Conservation (phyloP, 108 stramenopile genomes). For the Skeletonema marinoi region DNA sequence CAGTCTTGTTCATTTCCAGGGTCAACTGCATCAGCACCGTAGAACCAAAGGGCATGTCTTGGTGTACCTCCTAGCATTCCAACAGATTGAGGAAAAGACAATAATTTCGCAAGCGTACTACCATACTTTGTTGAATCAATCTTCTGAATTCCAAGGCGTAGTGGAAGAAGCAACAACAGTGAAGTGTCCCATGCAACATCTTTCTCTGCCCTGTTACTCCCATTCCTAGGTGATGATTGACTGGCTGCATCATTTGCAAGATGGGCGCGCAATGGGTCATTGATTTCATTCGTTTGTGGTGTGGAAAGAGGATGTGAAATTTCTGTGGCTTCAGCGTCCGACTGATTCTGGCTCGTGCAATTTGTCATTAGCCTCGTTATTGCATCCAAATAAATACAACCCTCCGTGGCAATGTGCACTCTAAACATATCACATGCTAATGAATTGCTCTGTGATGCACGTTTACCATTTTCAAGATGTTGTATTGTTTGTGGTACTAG, state of each 20-base stretch:
- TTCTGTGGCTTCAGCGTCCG: neutral
- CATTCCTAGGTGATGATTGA: conserved; percentile 13
- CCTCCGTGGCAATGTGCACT: conserved; percentile 80
- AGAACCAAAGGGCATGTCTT: conserved; percentile 89
- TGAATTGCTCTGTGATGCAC: neutral
- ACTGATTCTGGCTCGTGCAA: conserved; percentile 26
- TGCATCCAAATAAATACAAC: conserved; percentile 80
- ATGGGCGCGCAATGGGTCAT: conserved; percentile 5
- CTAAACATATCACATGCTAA: conserved; percentile 44
- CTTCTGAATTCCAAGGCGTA: conserved; percentile 70
- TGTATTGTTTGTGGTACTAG: neutral
- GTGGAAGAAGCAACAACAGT: conserved; percentile 74
- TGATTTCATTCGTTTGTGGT: neutral
- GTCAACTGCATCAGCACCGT: conserved; percentile 65
- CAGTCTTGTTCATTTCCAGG: neutral
- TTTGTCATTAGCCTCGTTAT: conserved; percentile 72
- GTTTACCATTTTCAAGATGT: neutral
- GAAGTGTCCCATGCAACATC: conserved; percentile 69
- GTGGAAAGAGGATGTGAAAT: neutral
- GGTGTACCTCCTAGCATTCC: conserved; percentile 90
- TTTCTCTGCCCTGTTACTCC: neutral
- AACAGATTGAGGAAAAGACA: conserved; percentile 81
- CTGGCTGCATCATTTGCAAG: conserved; percentile 2
- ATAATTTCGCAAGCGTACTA: conserved; percentile 50
- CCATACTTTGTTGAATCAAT: conserved; percentile 65